Conservation (phyloP, 352 stramenopile genomes). For the Phytopythium sindhum region DNA sequence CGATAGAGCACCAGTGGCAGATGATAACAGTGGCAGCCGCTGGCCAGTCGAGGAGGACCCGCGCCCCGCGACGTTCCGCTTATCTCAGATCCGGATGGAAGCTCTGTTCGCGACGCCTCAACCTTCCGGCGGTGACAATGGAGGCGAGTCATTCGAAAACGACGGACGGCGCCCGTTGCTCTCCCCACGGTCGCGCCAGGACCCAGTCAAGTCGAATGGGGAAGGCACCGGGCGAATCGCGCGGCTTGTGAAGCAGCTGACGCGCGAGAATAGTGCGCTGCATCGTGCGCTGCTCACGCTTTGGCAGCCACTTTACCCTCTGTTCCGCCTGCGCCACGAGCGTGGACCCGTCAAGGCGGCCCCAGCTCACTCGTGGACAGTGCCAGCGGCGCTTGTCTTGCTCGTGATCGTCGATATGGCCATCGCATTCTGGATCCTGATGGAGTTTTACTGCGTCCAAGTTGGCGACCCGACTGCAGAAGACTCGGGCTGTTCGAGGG, state of each 20-base stretch:
- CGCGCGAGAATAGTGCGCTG: neutral
- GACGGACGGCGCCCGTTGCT: neutral
- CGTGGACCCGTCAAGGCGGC: constrained; percentile 8
- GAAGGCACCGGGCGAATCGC: neutral
- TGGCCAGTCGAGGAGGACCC: constrained; percentile 36
- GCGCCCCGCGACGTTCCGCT: constrained; percentile 55
- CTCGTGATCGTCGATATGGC: constrained; percentile 65
- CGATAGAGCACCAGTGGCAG: constrained; percentile 1
- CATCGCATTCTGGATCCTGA: constrained; percentile 69
- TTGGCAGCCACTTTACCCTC: constrained; percentile 47
- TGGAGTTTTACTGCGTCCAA: constrained; percentile 88
- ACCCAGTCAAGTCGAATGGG: neutral
- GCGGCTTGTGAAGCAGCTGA: neutral
- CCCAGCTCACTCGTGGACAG: constrained; percentile 19
- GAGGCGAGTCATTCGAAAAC: neutral
- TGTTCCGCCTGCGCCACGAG: constrained; percentile 63
- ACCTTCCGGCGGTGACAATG: constrained; percentile 11
- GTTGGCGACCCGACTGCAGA: constrained; percentile 66
- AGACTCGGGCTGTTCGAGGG: constrained; percentile 72
- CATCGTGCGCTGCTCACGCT: constrained; percentile 8
- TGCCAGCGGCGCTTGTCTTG: constrained; percentile 51
- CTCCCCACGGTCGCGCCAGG: constrained; percentile 6
- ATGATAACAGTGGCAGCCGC: neutral
- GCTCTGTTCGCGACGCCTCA: constrained; percentile 57
- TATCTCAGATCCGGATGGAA: constrained; percentile 76